Base-by-base conservation (phyloP, 345 rosid species). In the Punica granatum region DNA sequence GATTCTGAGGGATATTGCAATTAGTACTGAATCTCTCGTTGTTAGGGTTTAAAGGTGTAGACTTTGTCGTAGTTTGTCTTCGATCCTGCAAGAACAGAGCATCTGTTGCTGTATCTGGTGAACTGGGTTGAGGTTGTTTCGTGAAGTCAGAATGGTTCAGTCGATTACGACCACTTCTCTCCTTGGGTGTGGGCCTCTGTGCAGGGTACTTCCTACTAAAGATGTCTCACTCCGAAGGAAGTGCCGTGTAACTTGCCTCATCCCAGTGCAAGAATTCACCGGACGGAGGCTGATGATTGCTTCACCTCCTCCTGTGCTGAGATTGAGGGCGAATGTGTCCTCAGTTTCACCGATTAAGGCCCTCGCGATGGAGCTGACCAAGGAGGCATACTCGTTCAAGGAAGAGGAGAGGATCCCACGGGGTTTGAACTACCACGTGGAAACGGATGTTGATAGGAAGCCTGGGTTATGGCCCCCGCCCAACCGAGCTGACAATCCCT, bases 401-500 rank as follows among this genome's bases (percentile, higher is more conserved):
- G 89, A 84, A 71, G 86, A 80, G 28, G 85, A 78, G 58, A 76
- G 71, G 75, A 56, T 80, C 30, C 88, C 84, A 7, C 71, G 65
- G 62, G 74, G 75, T 33, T 87, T 86, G 94, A 75, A 74, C 6
- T 77, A 88, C 48, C 70, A 49, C 13, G 62, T 63, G 62, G 95
- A 82, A 16, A 36, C 78, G 2, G 81, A 68, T 67, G 74, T 69
- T 19, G 88, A 81, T 72, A 49, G 78, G 58, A 91, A 85, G 64
- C 88, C 91, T 0, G 81, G 85, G 16, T 63, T 84, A 44, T 89
- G 96, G 97, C 96, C 99, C 4, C 97, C 93, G 1, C 86, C 82
- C 73, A 94, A 91, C 76, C 83, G 79, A 79, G 99, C 93, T 0
- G 99, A 91, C 67, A 85, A 89, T 58, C 83, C 96, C 49, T 82